These are phyloP conservation scores for Aristolochia californica DNA, from an alignment of 164 flowering plant species.

Conservation along the genomic window DNA sequence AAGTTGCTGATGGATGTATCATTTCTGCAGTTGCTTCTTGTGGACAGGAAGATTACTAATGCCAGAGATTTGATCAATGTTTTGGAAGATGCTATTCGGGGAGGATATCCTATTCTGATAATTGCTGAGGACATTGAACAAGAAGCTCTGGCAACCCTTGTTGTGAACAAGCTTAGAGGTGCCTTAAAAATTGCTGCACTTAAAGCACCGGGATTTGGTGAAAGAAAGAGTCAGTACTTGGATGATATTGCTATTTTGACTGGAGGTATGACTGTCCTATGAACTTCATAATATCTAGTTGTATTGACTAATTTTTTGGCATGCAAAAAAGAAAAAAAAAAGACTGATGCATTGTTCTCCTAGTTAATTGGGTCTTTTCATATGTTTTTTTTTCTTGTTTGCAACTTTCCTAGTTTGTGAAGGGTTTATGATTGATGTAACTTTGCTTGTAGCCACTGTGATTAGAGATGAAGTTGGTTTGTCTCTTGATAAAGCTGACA, in stretches of 20 bases:
- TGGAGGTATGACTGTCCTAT: conserved; percentile 42
- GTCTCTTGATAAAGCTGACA: conserved; percentile 78
- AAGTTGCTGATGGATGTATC: conserved; percentile 1
- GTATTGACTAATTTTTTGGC: too few species aligned
- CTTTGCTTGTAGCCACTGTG: conserved; percentile 56
- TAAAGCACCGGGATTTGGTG: conserved; percentile 99
- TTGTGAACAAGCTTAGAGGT: conserved; percentile 92
- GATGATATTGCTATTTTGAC: conserved; percentile 95
- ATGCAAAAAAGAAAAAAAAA: too few species aligned
- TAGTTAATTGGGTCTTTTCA: neutral
- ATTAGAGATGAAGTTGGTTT: conserved; percentile 92
- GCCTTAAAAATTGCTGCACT: conserved; percentile 90
- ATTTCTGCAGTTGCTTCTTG: conserved; percentile 71
- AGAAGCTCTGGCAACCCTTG: conserved; percentile 98
- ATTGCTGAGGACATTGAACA: conserved; percentile 97
- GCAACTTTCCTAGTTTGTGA: neutral
- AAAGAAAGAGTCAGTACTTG: conserved; percentile 89
- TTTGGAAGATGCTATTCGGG: conserved; percentile 82
- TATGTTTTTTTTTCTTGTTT: neutral
- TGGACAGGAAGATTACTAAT: conserved; percentile 91
- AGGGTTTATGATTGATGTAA: neutral
- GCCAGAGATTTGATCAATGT: conserved; percentile 81
- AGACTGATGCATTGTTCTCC: neutral
- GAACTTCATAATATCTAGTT: too few species aligned
- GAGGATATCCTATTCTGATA: conserved; percentile 72